Conservation (phyloP, 129 eudicot species). For the Flaveria brownii region DNA sequence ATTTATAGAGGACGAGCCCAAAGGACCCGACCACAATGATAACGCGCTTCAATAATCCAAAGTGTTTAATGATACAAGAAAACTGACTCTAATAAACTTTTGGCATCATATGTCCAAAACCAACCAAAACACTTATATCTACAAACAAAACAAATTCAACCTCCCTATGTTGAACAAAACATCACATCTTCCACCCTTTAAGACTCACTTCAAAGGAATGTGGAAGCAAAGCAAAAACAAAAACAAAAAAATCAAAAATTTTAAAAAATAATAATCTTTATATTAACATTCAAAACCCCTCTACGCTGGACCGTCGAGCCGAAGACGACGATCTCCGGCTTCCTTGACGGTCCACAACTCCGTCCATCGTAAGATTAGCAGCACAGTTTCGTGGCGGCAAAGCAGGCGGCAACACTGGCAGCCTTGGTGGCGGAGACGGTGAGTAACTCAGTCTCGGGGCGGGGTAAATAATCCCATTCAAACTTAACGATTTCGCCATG, state of each 20-base stretch:
- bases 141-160: conserved; percentile 36
- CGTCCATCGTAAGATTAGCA: conserved; percentile 55
- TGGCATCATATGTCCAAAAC: conserved; percentile 40
- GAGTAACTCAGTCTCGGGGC: conserved; percentile 55
- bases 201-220: conserved; percentile 28
- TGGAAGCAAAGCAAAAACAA: not conserved
- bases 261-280: conserved; percentile 26
- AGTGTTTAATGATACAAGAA: conserved; percentile 19
- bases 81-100: conserved; percentile 27
- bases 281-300: conserved; percentile 77
- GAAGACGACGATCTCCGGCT: conserved; percentile 61
- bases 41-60: not conserved
- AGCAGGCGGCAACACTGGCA: conserved; percentile 43
- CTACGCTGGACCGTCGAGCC: conserved; percentile 66
- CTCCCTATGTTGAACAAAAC: conserved; percentile 24
- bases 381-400: conserved; percentile 64
- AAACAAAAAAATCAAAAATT: conserved; percentile 29
- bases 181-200: conserved; percentile 45
- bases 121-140: conserved; percentile 44
- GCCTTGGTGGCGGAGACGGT: conserved; percentile 59
- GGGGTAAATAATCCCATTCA: conserved; percentile 66
- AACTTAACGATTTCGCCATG: conserved; percentile 72
- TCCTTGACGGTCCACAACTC: conserved; percentile 54
- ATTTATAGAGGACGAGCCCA: conserved; percentile 40
- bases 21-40: conserved; percentile 36